Evolutionary conservation across 208 protist species (phyloP).

Genomic region (Leishmania major): DNA sequence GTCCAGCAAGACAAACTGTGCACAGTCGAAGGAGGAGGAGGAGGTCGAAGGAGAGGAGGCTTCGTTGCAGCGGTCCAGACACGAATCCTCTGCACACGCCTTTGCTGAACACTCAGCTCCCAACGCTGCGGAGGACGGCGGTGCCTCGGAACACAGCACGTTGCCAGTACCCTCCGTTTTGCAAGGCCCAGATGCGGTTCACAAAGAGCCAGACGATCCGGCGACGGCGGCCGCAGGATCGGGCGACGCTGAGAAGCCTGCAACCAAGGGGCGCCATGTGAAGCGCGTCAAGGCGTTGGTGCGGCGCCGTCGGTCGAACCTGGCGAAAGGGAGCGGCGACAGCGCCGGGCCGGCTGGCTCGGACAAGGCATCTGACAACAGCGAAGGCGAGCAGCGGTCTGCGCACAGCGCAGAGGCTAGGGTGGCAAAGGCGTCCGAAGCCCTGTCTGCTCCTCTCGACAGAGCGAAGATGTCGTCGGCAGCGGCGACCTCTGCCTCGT

Average conservation of each 20-base stretch:
- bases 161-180: not conserved
- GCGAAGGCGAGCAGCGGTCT: not conserved
- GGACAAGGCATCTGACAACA: not conserved
- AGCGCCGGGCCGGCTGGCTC: not conserved
- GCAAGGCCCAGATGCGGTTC: not conserved
- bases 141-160: not conserved
- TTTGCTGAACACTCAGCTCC: not conserved
- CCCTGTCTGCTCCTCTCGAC: not conserved
- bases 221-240: not conserved
- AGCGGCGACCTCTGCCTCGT: not conserved
- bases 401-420: not conserved
- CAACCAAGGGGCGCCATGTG: not conserved
- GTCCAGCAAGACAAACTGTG: not conserved
- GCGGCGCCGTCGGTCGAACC: not conserved
- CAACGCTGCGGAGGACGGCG: not conserved
- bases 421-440: not conserved
- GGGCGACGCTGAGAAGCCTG: not conserved
- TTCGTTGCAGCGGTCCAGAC: not conserved
- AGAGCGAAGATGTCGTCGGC: not conserved
- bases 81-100: not conserved
- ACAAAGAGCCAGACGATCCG: not conserved
- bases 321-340: not conserved
- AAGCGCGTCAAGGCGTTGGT: not conserved
- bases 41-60: not conserved
- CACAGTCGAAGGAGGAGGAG: not conserved